Base-by-base conservation (phyloP, 73 alveolate species). In the Paramecium caudatum region DNA sequence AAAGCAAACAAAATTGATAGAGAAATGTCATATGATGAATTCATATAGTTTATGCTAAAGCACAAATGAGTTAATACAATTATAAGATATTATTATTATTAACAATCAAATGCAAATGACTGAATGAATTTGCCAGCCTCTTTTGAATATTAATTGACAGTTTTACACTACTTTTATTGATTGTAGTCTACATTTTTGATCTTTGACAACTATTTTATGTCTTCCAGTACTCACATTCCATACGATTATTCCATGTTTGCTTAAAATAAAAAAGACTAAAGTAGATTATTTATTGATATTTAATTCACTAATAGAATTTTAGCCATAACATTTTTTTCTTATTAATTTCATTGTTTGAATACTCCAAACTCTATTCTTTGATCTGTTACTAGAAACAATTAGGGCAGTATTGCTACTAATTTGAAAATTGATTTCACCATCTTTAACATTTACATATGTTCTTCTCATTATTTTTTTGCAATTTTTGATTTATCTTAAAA, bases 1-100 rank as follows among this genome's bases (percentile, higher is more conserved):
- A 74, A 74, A 25, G 21, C 49, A 16, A 33, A 65, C 8, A 74
- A 43, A 21, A 10, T 41, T 5, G 88, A 74, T 34, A 74, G 43
- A 4, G 88, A 74, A 21, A 47, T 74, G 49, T 27, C 43, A 27
- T 37, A 41, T 41, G 88, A 74, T 37, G 88, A 74, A 4, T 74
- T 74, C 43, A n/a, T 19, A 8, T 37, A 39, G 6, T 65, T 65
- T 65, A 33, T 65, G 83, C 6, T 36, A 30, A 32, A 1, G n/a
- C 61, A 65, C 34, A 65, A 65, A 33, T 65, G 80, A 55, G n/a
- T n/a, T n/a, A n/a, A n/a, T n/a, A n/a, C n/a, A n/a, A n/a, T n/a
- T n/a, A n/a, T n/a, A 55, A 55, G 80, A 23, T 55, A 46, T 46
- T 46, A 5, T 13, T 46, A 46, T 46, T 46, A n/a, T n/a, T 46